phyloP scores from a whole-genome alignment of 164 flowering plant species.

The Euptelea pleiosperma region DNA sequence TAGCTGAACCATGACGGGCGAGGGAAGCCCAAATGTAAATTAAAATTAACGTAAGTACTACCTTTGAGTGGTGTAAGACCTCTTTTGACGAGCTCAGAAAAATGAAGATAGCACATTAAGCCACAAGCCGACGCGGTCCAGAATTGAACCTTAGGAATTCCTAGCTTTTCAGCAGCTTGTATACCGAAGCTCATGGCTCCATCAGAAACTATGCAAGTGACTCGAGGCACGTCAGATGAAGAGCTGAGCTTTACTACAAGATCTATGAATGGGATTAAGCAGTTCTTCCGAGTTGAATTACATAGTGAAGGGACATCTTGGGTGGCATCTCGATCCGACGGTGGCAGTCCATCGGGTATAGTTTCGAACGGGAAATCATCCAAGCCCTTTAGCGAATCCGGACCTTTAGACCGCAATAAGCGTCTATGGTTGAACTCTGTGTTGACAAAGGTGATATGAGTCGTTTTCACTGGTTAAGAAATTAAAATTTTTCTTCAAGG shows the following conservation, averaged over 20 bases:
- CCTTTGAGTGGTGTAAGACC: constrained; percentile 35
- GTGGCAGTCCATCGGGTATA: constrained; percentile 40
- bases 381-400: constrained; percentile 12
- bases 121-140: constrained; percentile 33
- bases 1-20: no score
- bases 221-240: constrained; percentile 15
- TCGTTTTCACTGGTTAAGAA: no score
- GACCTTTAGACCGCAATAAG: constrained; percentile 12
- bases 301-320: constrained; percentile 36
- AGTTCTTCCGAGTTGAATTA: constrained; percentile 16
- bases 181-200: constrained; percentile 33
- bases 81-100: constrained; percentile 13
- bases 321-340: constrained; percentile 32
- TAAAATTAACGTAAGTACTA: constrained; percentile 4
- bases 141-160: constrained; percentile 27
- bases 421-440: constrained; percentile 17
- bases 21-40: neutral
- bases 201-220: constrained; percentile 34
- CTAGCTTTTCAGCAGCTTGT: constrained; percentile 28
- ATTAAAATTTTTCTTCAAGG: no score
- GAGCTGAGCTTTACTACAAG: constrained; percentile 29
- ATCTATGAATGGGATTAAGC: constrained; percentile 27
- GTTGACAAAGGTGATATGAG: no score
- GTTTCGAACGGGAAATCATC: constrained; percentile 32
- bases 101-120: constrained; percentile 22